These are phyloP conservation scores for Brassica cretica DNA, from an alignment of 345 rosid genomes.

Conservation along the genomic window DNA sequence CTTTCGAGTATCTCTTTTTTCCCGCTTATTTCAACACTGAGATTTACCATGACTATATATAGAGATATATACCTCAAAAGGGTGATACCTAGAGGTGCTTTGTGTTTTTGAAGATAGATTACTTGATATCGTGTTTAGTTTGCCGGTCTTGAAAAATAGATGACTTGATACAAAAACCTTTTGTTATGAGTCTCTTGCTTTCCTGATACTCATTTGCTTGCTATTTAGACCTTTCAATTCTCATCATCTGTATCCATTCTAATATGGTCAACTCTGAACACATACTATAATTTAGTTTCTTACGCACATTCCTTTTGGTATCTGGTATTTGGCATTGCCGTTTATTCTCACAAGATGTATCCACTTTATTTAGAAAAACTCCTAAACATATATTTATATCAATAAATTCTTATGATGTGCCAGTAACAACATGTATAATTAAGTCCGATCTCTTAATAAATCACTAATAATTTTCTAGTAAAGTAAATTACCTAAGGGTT, in stretches of 20 bases:
- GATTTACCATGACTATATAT: too few species aligned
- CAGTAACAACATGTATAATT: not conserved
- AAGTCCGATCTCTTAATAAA: not conserved
- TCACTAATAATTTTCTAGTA: not conserved
- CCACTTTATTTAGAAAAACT: not conserved
- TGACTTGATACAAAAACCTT: not conserved
- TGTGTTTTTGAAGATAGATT: not conserved
- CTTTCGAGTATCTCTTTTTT: not conserved
- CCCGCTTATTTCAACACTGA: too few species aligned
- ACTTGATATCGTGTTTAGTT: not conserved
- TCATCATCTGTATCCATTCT: not conserved
- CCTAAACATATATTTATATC: not conserved
- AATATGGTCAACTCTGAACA: not conserved
- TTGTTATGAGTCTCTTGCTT: not conserved
- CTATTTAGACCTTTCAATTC: not conserved
- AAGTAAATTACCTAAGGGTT: not conserved
- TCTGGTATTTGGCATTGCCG: not conserved
- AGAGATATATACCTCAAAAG: not conserved
- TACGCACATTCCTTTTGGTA: not conserved
- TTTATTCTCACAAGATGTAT: not conserved
- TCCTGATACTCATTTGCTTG: not conserved
- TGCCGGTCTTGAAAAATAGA: not conserved
- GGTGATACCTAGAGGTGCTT: not conserved
- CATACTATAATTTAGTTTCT: not conserved
- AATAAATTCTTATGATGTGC: not conserved